Evolutionary conservation across 371 early-diverging fungal species (phyloP).

Genomic region (Actinomortierella ambigua): DNA sequence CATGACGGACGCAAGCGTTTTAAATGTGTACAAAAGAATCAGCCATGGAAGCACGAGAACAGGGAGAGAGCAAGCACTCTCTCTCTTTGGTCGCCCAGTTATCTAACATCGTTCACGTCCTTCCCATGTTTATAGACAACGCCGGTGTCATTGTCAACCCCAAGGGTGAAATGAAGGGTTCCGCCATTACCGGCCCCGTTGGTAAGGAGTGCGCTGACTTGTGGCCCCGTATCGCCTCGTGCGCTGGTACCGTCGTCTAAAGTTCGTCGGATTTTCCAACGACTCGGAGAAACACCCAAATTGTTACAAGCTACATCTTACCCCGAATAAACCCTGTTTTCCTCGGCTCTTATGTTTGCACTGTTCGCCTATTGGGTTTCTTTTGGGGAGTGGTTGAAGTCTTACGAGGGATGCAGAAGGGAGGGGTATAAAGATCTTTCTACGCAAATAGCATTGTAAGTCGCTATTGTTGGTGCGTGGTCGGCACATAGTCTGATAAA

Average conservation of each 20-base stretch:
- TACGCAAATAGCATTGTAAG: too few species aligned
- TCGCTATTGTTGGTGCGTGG: too few species aligned
- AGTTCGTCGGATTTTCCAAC: not conserved
- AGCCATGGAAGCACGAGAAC: not conserved
- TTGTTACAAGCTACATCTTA: too few species aligned
- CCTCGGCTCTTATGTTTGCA: not conserved
- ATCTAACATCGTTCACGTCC: slow-evolving; percentile 26
- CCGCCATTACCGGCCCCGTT: slow-evolving; percentile 99
- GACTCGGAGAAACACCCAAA: too few species aligned
- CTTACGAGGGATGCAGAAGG: too few species aligned
- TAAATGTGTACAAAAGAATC: not conserved
- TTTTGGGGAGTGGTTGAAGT: too few species aligned
- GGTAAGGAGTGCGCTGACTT: slow-evolving; percentile 99
- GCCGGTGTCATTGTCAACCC: slow-evolving; percentile 98
- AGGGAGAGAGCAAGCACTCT: slow-evolving; percentile 2
- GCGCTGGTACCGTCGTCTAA: slow-evolving; percentile 92
- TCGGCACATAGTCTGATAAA: too few species aligned
- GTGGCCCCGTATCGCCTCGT: slow-evolving; percentile 99
- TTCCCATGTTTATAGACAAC: slow-evolving; percentile 69
- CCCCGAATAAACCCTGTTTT: too few species aligned
- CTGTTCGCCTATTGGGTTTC: not conserved
- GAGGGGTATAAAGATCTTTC: too few species aligned
- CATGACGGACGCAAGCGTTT: slow-evolving; percentile 29
- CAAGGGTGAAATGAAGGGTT: slow-evolving; percentile 99
- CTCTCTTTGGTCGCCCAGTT: not conserved